A percentile compares a stretch with the other conserved stretches of the same genome.
phyloP scores from a whole-genome alignment of 2,329 filamentous ascomycete species.

The Knufia fluminis region DNA sequence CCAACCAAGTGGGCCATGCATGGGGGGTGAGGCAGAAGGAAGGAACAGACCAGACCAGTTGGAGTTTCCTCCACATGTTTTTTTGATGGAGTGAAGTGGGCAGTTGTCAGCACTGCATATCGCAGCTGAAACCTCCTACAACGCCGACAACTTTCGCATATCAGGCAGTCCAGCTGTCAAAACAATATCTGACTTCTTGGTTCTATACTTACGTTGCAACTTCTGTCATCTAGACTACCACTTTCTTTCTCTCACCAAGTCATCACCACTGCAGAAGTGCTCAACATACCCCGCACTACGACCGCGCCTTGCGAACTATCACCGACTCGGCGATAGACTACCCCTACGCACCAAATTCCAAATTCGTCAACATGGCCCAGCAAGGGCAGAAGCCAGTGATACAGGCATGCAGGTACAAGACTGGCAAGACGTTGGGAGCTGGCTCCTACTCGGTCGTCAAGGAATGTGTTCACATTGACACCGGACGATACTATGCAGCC shows the following conservation, averaged over 20 bases:
- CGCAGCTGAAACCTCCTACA: slow-evolving; percentile 4
- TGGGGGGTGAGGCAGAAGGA: not conserved
- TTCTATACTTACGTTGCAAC: not conserved
- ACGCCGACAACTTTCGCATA: not conserved
- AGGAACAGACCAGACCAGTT: not conserved
- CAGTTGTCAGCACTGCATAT: slow-evolving; percentile 5
- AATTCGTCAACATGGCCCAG: slow-evolving; percentile 9
- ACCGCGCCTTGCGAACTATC: not conserved
- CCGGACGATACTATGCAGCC: slow-evolving; percentile 92
- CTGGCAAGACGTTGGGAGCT: slow-evolving; percentile 86
- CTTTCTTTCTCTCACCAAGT: not conserved
- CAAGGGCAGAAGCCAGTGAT: slow-evolving; percentile 49
- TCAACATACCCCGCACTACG: slow-evolving; percentile 1
- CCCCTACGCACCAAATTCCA: too few relatives aligned
- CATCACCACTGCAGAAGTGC: too few relatives aligned
- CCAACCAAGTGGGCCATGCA: not conserved
- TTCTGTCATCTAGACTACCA: not conserved
- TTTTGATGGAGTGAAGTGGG: not conserved
- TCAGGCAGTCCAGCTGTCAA: not conserved
- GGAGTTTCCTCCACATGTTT: not conserved
- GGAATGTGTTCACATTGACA: slow-evolving; percentile 97
- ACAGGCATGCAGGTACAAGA: slow-evolving; percentile 96
- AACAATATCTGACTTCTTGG: not conserved
- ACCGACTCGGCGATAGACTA: too few relatives aligned
- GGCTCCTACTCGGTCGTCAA: slow-evolving; percentile 98